These are phyloP conservation scores for Fraxinus anomala DNA, from an alignment of 257 asterid genomes.

Conservation along the genomic window DNA sequence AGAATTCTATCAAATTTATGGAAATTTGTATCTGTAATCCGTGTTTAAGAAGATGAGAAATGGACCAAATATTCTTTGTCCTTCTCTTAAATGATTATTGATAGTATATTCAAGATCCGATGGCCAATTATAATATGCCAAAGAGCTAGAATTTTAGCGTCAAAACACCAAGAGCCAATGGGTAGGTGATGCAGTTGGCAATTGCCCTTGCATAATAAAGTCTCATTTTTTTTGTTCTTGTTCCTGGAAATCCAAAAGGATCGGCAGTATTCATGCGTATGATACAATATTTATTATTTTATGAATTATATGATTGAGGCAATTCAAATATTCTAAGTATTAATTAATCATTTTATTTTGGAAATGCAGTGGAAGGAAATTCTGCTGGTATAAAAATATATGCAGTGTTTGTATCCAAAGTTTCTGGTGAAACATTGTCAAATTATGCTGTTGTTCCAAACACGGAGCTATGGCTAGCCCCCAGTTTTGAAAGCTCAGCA, in stretches of 20 bases:
- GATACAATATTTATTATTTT: background rate
- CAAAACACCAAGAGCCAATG: no score
- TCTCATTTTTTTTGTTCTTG: background rate
- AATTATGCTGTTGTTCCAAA: slow-evolving; percentile 40
- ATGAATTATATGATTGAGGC: background rate
- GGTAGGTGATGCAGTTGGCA: background rate
- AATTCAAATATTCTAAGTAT: background rate
- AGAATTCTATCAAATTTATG: background rate
- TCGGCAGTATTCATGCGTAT: background rate
- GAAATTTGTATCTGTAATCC: background rate
- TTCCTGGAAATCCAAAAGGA: background rate
- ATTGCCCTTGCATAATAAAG: background rate
- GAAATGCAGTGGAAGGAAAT: slow-evolving; percentile 73
- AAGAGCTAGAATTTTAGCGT: background rate
- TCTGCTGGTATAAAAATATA: slow-evolving; percentile 52
- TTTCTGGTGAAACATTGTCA: slow-evolving; percentile 46
- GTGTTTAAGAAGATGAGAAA: background rate
- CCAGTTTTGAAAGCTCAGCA: slow-evolving; percentile 43
- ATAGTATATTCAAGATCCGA: background rate
- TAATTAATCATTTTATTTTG: background rate
- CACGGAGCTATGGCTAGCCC: slow-evolving; percentile 54
- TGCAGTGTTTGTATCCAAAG: slow-evolving; percentile 60
- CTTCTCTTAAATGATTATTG: background rate
- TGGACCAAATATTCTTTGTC: background rate
- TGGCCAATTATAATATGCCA: background rate